Conservation (phyloP, 768 basidiomycete genomes). For the Amanita thiersii region DNA sequence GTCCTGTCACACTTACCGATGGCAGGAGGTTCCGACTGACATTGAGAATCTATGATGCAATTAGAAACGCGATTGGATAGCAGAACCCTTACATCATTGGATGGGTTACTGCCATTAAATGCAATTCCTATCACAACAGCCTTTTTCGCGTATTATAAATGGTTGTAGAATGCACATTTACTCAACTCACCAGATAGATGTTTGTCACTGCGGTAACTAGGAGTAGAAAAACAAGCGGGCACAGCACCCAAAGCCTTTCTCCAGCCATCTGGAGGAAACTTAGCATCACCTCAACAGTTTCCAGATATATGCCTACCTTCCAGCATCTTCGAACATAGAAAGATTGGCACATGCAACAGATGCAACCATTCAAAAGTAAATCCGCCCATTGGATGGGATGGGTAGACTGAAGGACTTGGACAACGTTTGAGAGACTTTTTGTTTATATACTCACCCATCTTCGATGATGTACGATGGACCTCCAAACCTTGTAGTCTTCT, state of each 20-base stretch:
- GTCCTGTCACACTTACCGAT: constrained; percentile 16
- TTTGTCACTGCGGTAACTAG: constrained; percentile 28
- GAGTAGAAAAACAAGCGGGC: constrained; percentile 24
- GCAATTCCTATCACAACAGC: constrained; percentile 23
- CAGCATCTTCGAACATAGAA: constrained; percentile 45
- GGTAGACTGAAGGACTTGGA: constrained; percentile 21
- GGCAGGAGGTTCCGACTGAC: constrained; percentile 20
- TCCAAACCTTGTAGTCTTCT: constrained; percentile 35
- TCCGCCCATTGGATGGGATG: constrained; percentile 36
- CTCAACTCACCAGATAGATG: constrained; percentile 25
- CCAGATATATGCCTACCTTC: constrained; percentile 27
- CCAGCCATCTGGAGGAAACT: constrained; percentile 28
- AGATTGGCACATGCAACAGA: constrained; percentile 37
- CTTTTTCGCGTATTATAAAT: constrained; percentile 11
- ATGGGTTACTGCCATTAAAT: constrained; percentile 14
- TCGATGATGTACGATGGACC: constrained; percentile 20
- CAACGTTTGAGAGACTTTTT: not conserved
- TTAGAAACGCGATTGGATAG: not conserved
- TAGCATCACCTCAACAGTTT: not conserved
- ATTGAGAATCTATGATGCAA: constrained; percentile 15
- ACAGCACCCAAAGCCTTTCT: constrained; percentile 26
- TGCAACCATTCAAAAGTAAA: constrained; percentile 38
- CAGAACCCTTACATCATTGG: constrained; percentile 17
- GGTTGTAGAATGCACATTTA: not conserved
- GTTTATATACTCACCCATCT: constrained; percentile 24